Evolutionary conservation across 78 protist species (phyloP), one percentile per base, ranked within the genome.

Genomic region (Salpingoeca rosetta): DNA sequence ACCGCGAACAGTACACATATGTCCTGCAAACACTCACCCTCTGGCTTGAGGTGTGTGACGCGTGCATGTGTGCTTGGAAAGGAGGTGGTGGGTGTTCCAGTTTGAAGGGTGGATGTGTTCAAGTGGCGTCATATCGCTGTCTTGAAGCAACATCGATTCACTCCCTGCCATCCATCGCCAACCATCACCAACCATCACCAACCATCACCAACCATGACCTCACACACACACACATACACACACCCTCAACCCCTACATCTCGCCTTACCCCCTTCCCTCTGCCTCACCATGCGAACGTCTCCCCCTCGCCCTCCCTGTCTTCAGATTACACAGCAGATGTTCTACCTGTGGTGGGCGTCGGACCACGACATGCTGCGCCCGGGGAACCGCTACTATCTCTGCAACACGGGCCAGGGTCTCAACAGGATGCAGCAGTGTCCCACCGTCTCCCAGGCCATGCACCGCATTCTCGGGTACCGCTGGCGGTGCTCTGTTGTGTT

Each of bases 41-140:
- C 36, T 97, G 99, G 99, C 75, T 94, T 40, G 92, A 91, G 76
- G 91, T 97, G 72, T 85, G 86, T 37, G 90, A 94, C 89, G 96
- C 96, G 82, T 90, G 96, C 89, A 96, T 91, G 85, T 26, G 45
- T 41, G 91, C 95, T 43, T 96, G 98, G 98, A 37, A 76, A 17
- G 27, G 84, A 26, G 95, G 96, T 0, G 98, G 93, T 78, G 27
- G 65, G 31, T 51, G 31, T 17, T 51, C 65, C 65, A 7, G 31
- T 51, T 51, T 17, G 17, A 17, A 51, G n/a, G n/a, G n/a, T n/a
- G n/a, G n/a, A n/a, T n/a, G n/a, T 51, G 7, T 51, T 22, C 65
- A 51, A 51, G 7, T 51, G 65, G 65, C 7, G 65, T 51, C 65
- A 22, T 17, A 51, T 22, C 31, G 31, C 65, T 51, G 65, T 51